phyloP scores from a whole-genome alignment of 441 rosid genomes.

The Euphorbia celastroides region DNA sequence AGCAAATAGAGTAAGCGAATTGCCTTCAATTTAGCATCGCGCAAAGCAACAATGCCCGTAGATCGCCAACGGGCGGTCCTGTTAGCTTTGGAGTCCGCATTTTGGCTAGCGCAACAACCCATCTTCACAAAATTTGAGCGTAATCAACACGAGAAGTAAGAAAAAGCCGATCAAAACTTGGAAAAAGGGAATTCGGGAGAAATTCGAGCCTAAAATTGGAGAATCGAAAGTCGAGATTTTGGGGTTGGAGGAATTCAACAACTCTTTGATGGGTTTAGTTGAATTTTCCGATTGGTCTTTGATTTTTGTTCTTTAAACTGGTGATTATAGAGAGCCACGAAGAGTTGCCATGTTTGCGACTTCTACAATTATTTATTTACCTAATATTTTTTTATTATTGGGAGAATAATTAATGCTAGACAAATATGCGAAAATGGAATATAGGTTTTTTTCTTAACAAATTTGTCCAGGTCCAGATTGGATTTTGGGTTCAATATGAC shows the following conservation, averaged over 20 bases:
- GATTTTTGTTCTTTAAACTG: not conserved
- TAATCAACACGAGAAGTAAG: not conserved
- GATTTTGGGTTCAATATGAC: too few relatives aligned
- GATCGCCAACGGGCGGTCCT: conserved; percentile 84
- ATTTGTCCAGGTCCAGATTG: too few relatives aligned
- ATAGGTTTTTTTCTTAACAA: too few relatives aligned
- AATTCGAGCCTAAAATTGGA: not conserved
- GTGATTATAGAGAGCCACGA: not conserved
- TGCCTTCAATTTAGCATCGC: conserved; percentile 90
- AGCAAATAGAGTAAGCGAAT: not conserved
- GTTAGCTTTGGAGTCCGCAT: conserved; percentile 59
- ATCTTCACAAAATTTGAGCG: conserved; percentile 22
- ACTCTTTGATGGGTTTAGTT: not conserved
- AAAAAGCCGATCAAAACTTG: too few relatives aligned
- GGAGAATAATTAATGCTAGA: too few relatives aligned
- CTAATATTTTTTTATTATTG: too few relatives aligned
- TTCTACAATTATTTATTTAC: too few relatives aligned
- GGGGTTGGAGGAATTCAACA: not conserved
- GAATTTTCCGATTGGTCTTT: not conserved
- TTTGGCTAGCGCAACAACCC: conserved; percentile 78
- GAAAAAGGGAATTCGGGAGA: not conserved
- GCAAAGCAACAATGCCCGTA: conserved; percentile 85
- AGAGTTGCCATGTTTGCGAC: too few relatives aligned
- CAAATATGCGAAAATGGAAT: too few relatives aligned
- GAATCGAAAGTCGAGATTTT: not conserved